Percentiles rank a stretch among this genome's conserved stretches.
Evolutionary conservation across 768 basidiomycete genomes (phyloP).

Genomic region (Pleurotus tuber-regium): DNA sequence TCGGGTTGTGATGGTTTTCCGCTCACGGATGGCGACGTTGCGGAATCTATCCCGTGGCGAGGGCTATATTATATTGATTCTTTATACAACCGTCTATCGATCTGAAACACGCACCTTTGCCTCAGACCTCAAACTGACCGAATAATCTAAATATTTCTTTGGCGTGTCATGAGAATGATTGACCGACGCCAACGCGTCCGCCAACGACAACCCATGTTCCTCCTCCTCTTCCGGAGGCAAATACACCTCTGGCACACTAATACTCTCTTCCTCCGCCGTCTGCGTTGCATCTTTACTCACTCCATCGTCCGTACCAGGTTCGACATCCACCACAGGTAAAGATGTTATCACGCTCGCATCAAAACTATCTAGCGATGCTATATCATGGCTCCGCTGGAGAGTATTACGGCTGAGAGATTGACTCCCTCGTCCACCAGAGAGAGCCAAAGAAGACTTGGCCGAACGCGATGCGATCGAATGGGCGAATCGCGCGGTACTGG

Average conservation of each 20-base stretch:
- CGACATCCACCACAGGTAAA: conserved; percentile 37
- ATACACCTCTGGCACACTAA: conserved; percentile 52
- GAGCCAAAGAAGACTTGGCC: conserved; percentile 43
- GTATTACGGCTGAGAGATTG: conserved; percentile 24
- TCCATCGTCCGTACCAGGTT: conserved; percentile 31
- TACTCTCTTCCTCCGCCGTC: conserved; percentile 3
- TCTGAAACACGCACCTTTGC: conserved; percentile 49
- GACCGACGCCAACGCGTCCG: conserved; percentile 56
- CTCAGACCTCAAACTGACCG: conserved; percentile 59
- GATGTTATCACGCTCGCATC: conserved; percentile 60
- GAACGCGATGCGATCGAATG: conserved; percentile 50
- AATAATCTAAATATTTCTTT: conserved; percentile 57
- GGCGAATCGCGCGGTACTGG: conserved; percentile 48
- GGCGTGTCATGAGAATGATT: conserved; percentile 50
- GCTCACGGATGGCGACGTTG: conserved; percentile 57
- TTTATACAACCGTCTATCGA: too few relatives aligned
- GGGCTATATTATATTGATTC: conserved; percentile 40
- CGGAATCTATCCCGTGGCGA: conserved; percentile 64
- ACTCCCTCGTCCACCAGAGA: conserved; percentile 19
- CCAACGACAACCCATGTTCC: conserved; percentile 43
- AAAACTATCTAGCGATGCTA: conserved; percentile 45
- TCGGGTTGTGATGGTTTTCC: conserved; percentile 43
- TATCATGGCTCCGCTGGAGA: not conserved
- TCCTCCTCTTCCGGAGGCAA: conserved; percentile 45
- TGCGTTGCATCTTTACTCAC: conserved; percentile 35